phyloP scores from a whole-genome alignment of 306 rosid species.

The Dalbergia oliveri region DNA sequence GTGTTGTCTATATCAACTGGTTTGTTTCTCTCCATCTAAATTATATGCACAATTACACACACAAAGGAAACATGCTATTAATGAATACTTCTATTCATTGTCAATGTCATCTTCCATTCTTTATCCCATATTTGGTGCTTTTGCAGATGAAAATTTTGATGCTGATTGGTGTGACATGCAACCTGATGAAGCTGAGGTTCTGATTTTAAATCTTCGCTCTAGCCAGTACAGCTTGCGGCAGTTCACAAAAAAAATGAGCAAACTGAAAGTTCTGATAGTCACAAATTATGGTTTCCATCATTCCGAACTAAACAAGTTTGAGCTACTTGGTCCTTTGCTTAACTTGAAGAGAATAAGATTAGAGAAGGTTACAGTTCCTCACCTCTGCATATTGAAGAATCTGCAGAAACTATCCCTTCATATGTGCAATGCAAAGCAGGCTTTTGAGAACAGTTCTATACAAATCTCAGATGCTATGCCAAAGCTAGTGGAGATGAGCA shows the following conservation, averaged over 20 bases:
- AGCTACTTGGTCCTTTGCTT: constrained; percentile 48
- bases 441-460: constrained; percentile 37
- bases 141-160: constrained; percentile 64
- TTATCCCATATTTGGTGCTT: constrained; percentile 19
- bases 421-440: constrained; percentile 54
- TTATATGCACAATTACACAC: not conserved
- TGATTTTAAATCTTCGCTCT: constrained; percentile 60
- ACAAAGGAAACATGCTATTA: not conserved
- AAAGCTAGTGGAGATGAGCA: constrained; percentile 55
- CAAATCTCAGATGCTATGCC: constrained; percentile 50
- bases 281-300: constrained; percentile 60
- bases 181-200: constrained; percentile 62
- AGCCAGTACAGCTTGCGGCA: constrained; percentile 56
- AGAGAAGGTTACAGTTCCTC: constrained; percentile 58
- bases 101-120: not conserved
- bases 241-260: constrained; percentile 56
- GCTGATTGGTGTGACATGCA: constrained; percentile 60
- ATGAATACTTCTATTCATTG: not conserved
- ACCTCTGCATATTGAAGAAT: constrained; percentile 42
- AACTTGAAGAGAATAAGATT: constrained; percentile 64
- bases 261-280: constrained; percentile 61
- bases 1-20: constrained; percentile 51
- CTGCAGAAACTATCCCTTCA: constrained; percentile 54
- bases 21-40: constrained; percentile 34
- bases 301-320: constrained; percentile 50